Conservation (phyloP, 164 flowering plant genomes). For the Nelumbo lutea region DNA sequence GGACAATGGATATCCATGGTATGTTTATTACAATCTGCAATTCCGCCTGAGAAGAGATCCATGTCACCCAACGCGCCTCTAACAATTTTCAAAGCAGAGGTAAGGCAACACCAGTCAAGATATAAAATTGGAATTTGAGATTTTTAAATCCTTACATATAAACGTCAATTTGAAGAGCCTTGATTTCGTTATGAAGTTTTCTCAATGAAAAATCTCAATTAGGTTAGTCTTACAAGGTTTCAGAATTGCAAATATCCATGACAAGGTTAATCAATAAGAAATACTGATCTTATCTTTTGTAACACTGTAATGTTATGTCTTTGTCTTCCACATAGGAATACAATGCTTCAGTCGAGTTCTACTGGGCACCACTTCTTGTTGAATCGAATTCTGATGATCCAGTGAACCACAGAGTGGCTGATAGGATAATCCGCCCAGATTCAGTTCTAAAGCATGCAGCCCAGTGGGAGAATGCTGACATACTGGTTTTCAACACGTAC, state of each 20-base stretch:
- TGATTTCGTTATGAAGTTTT: background rate
- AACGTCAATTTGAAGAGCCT: background rate
- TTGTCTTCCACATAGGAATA: constrained; percentile 48
- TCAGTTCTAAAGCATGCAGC: constrained; percentile 71
- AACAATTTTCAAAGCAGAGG: constrained; percentile 91
- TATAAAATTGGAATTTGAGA: background rate
- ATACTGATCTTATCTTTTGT: background rate
- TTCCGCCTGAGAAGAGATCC: constrained; percentile 61
- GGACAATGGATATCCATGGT: constrained; percentile 99
- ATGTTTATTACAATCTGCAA: constrained; percentile 76
- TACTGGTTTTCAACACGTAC: constrained; percentile 82
- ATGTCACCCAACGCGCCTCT: constrained; percentile 83
- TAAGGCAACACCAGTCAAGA: constrained; percentile 15
- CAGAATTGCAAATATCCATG: background rate
- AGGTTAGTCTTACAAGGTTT: background rate
- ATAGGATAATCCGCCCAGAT: constrained; percentile 81
- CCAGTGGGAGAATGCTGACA: constrained; percentile 83
- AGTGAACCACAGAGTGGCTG: constrained; percentile 71
- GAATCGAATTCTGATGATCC: constrained; percentile 93
- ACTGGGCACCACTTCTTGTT: constrained; percentile 93
- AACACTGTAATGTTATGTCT: background rate
- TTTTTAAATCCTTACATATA: too few relatives aligned
- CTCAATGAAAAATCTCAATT: background rate
- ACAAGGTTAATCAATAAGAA: background rate
- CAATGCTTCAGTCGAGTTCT: constrained; percentile 89